Evolutionary conservation across 805 yeast genomes (phyloP).

Genomic region (Ascoidea tarda): DNA sequence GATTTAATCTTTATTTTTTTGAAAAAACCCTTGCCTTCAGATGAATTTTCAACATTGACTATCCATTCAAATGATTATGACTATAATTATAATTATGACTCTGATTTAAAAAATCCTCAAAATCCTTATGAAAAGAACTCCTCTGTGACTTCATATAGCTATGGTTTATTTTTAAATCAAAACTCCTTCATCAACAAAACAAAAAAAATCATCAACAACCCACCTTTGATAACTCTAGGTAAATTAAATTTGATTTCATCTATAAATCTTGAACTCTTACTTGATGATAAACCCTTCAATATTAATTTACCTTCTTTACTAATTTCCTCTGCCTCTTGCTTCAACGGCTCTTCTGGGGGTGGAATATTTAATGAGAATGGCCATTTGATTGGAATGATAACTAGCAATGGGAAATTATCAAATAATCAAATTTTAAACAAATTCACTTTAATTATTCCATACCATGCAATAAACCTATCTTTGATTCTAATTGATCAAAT

Average conservation of each 20-base stretch:
- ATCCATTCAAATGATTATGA: neutral
- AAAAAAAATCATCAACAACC: no score
- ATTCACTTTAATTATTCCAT: neutral
- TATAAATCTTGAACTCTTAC: no score
- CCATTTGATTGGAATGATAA: neutral
- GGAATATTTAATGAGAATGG: neutral
- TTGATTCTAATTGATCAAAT: no score
- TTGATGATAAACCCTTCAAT: neutral
- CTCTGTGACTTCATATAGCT: neutral
- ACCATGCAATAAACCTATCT: neutral
- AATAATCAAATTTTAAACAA: no score
- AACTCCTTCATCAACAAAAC: neutral
- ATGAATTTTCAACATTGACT: neutral
- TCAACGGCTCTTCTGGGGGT: constrained; percentile 11
- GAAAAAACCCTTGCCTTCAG: no score
- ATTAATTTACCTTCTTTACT: neutral
- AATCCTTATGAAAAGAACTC: neutral
- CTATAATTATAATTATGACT: no score
- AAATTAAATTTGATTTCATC: neutral
- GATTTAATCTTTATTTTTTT: neutral
- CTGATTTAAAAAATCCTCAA: no score
- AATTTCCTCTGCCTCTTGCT: constrained; percentile 16
- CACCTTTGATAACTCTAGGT: neutral
- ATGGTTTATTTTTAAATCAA: neutral
- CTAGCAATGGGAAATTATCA: neutral